These are phyloP conservation scores for Ceratocystis cacaofunesta DNA, from an alignment of 2,329 filamentous ascomycete genomes.

Conservation along the genomic window DNA sequence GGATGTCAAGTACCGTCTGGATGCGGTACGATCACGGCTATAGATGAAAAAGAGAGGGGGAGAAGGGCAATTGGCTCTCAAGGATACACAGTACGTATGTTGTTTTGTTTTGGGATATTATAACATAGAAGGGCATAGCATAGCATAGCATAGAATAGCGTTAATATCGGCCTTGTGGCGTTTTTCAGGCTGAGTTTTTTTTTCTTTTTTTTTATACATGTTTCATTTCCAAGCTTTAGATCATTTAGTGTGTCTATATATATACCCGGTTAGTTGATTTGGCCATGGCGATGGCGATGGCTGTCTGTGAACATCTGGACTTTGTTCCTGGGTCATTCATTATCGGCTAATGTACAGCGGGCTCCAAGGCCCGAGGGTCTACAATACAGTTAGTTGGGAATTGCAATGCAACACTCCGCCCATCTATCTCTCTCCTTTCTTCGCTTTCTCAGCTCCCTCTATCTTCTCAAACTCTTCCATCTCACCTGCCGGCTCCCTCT, in stretches of 20 bases:
- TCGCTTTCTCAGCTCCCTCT: neutral
- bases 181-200: too few relatives aligned
- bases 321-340: slow-evolving; percentile 1
- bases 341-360: slow-evolving; percentile 15
- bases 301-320: neutral
- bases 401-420: neutral
- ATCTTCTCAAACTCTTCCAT: neutral
- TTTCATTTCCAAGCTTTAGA: neutral
- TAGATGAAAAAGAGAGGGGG: slow-evolving; percentile 21
- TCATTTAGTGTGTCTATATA: neutral
- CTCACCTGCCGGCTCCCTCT: neutral
- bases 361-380: slow-evolving; percentile 1
- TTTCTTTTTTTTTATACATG: neutral
- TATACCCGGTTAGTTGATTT: neutral
- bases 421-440: neutral
- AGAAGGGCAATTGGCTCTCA: too few relatives aligned
- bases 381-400: neutral
- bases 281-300: neutral
- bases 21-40: slow-evolving; percentile 78
- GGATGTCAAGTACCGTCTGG: slow-evolving; percentile 88
- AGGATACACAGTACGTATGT: too few relatives aligned
- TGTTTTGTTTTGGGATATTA: too few relatives aligned
- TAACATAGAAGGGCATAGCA: too few relatives aligned
- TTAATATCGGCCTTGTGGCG: too few relatives aligned
- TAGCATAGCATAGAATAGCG: too few relatives aligned